phyloP scores from a whole-genome alignment of 306 rosid genomes.

The Cucurbita argyrosperma region DNA sequence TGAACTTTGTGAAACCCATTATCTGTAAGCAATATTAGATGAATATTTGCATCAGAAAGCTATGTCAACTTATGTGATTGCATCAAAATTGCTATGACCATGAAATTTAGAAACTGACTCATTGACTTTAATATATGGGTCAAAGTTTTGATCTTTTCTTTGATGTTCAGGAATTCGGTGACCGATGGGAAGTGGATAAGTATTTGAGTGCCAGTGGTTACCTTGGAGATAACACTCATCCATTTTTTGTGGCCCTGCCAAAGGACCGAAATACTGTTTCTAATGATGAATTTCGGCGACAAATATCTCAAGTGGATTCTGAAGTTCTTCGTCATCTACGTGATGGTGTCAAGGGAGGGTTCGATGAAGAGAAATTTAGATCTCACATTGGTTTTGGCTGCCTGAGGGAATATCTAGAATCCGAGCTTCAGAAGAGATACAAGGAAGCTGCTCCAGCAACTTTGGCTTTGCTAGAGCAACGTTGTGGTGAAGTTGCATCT shows the following conservation, averaged over 20 bases:
- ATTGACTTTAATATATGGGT: no score
- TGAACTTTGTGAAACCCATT: neutral
- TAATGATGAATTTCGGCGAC: conserved; percentile 87
- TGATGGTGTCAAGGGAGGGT: conserved; percentile 76
- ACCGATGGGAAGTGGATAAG: conserved; percentile 95
- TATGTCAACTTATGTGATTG: neutral
- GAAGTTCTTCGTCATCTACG: conserved; percentile 79
- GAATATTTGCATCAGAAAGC: neutral
- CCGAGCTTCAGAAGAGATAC: conserved; percentile 88
- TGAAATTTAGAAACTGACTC: neutral
- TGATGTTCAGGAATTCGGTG: conserved; percentile 64
- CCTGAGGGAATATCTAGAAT: conserved; percentile 72
- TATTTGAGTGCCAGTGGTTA: conserved; percentile 94
- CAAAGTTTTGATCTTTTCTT: neutral
- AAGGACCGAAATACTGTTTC: conserved; percentile 66
- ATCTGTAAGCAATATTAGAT: neutral
- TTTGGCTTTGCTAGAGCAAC: conserved; percentile 90
- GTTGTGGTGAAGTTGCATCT: conserved; percentile 58
- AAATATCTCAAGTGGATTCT: conserved; percentile 68
- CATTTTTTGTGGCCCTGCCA: conserved; percentile 81
- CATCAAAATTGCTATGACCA: neutral
- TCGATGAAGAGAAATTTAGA: conserved; percentile 74
- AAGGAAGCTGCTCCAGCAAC: conserved; percentile 98
- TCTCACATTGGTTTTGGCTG: conserved; percentile 62
- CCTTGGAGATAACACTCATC: conserved; percentile 67